These are phyloP conservation scores for Uncinocarpus reesii DNA, from an alignment of 2,329 filamentous ascomycete species.

Conservation along the genomic window DNA sequence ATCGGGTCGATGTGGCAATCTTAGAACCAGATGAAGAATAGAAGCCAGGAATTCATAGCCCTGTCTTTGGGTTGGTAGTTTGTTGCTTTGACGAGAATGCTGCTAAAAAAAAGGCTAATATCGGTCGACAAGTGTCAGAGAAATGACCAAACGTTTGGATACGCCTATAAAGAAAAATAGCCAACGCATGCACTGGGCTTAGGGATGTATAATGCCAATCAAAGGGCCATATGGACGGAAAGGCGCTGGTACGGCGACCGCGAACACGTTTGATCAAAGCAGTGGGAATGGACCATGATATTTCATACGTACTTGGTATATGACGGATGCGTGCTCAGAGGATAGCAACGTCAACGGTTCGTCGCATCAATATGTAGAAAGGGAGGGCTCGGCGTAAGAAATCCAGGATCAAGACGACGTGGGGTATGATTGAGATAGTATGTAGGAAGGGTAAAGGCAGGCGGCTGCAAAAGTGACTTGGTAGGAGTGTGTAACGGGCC, in stretches of 20 bases:
- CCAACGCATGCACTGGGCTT: neutral
- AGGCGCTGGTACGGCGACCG: neutral
- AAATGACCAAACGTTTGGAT: too few relatives aligned
- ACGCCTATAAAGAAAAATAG: too few relatives aligned
- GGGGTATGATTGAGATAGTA: conserved; percentile 9
- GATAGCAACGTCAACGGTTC: conserved; percentile 1
- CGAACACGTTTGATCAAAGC: conserved; percentile 4
- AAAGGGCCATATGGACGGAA: conserved; percentile 4
- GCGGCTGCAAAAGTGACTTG: conserved; percentile 11
- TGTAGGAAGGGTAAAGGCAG: conserved; percentile 6
- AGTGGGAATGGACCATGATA: conserved; percentile 3
- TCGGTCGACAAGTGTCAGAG: neutral
- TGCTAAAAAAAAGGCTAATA: neutral
- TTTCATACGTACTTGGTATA: conserved; percentile 12
- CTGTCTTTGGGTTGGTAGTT: neutral
- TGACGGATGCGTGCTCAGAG: conserved; percentile 6
- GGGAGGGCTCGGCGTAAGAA: conserved; percentile 6
- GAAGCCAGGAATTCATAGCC: neutral
- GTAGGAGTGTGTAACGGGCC: conserved; percentile 12
- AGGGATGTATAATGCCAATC: neutral
- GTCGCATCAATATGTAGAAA: conserved; percentile 10
- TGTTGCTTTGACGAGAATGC: neutral
- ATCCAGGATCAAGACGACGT: conserved; percentile 10
- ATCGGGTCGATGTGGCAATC: conserved; percentile 9
- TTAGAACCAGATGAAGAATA: conserved; percentile 15